Evolutionary conservation across 176 grass and related monocot species (phyloP).

Genomic region (Tuctoria greenei): DNA sequence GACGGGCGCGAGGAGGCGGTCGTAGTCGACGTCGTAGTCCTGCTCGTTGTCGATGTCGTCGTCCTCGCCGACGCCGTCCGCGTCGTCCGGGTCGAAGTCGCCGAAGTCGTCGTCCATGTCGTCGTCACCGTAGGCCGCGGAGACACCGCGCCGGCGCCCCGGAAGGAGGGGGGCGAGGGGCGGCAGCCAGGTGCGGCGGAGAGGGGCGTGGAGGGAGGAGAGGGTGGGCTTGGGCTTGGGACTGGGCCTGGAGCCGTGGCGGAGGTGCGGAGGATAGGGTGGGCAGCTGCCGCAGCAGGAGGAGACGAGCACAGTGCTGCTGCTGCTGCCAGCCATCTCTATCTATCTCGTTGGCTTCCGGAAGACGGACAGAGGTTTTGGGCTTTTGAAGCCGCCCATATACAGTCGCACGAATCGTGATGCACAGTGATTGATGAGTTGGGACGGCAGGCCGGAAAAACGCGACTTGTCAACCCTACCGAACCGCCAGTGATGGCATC

Average conservation of each 20-base stretch:
- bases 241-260: neutral
- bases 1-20: slow-evolving; percentile 57
- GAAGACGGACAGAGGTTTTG: neutral
- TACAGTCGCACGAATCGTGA: too few relatives aligned
- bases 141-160: slow-evolving; percentile 27
- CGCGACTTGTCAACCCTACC: too few relatives aligned
- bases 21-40: slow-evolving; percentile 99
- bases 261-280: slow-evolving; percentile 35
- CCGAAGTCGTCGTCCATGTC: slow-evolving; percentile 78
- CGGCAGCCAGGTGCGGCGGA: neutral
- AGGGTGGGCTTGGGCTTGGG: slow-evolving; percentile 20
- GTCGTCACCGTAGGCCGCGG: slow-evolving; percentile 51
- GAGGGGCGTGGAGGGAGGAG: neutral
- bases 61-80: slow-evolving; percentile 59
- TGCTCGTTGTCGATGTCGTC: slow-evolving; percentile 87
- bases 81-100: slow-evolving; percentile 61
- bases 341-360: neutral
- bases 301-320: slow-evolving; percentile 26
- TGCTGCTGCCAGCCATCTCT: slow-evolving; percentile 32
- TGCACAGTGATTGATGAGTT: too few relatives aligned
- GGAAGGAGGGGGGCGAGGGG: neutral
- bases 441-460: too few relatives aligned
- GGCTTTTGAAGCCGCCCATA: neutral
- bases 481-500: slow-evolving; percentile 7
- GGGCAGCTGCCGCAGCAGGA: neutral